Conservation (phyloP, 768 basidiomycete genomes). For the Chalciporus pseudorubinellus region DNA sequence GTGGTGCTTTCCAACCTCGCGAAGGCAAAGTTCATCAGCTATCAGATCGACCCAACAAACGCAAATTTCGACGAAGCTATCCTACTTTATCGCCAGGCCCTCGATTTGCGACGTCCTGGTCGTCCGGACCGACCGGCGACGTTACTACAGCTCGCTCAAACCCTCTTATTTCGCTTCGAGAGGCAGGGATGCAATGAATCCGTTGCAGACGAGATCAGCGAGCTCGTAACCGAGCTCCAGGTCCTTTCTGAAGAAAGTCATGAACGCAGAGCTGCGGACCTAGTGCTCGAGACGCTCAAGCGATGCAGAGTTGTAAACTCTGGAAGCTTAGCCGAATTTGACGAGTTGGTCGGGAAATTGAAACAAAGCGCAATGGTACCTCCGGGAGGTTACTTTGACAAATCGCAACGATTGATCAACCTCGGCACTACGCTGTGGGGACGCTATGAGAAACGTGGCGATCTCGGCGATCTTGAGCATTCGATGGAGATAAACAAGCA, state of each 20-base stretch:
- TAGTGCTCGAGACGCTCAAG: conserved; percentile 1
- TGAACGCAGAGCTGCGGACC: conserved; percentile 1
- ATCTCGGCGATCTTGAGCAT: not conserved
- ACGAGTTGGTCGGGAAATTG: not conserved
- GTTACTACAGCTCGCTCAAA: conserved; percentile 6
- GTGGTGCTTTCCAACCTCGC: conserved; percentile 13
- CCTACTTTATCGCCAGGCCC: conserved; percentile 4
- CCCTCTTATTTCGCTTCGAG: conserved; percentile 1
- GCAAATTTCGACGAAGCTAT: not conserved
- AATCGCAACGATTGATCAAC: conserved; percentile 1
- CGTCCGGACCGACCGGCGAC: conserved; percentile 8
- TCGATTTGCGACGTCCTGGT: not conserved
- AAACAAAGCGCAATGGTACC: not conserved
- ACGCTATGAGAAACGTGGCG: not conserved
- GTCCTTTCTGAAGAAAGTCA: not conserved
- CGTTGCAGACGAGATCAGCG: not conserved
- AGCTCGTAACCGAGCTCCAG: not conserved
- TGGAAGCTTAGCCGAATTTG: not conserved
- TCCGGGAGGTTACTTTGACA: not conserved
- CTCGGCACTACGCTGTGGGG: conserved; percentile 2
- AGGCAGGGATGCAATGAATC: not conserved
- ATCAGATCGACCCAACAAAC: not conserved
- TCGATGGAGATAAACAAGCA: not conserved
- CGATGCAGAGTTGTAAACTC: not conserved
- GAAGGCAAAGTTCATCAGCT: conserved; percentile 4